phyloP scores from a whole-genome alignment of 2,329 filamentous ascomycete species.

The Colletotrichum truncatum region DNA sequence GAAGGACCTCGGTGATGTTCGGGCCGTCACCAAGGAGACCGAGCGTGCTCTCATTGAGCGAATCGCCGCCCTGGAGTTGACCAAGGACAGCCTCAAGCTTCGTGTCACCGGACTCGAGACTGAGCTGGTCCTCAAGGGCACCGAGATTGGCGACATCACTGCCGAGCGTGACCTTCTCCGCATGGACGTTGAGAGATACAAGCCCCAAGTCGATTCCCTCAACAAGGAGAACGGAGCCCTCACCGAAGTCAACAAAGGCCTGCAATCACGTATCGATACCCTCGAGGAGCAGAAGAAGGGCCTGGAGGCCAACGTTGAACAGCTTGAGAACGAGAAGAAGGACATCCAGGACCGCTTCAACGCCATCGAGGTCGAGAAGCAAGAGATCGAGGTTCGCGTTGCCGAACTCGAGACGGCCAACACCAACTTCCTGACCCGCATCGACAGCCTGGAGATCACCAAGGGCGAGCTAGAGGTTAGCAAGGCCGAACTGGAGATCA shows the following conservation, averaged over 20 bases:
- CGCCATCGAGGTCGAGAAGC: conserved; percentile 18
- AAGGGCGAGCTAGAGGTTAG: conserved; percentile 18
- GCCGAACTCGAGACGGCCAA: conserved; percentile 18
- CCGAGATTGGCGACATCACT: conserved; percentile 28
- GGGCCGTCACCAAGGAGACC: conserved; percentile 24
- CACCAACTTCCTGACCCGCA: conserved; percentile 14
- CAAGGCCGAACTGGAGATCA: conserved; percentile 12
- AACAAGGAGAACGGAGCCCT: conserved; percentile 25
- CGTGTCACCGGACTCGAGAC: conserved; percentile 24
- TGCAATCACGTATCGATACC: conserved; percentile 25
- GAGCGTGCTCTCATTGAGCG: conserved; percentile 28
- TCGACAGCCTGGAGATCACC: conserved; percentile 23
- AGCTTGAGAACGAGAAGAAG: conserved; percentile 22
- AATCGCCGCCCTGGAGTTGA: conserved; percentile 28
- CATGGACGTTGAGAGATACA: conserved; percentile 18
- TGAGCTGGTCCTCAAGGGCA: conserved; percentile 17
- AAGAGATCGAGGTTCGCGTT: conserved; percentile 17
- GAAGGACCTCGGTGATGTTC: conserved; percentile 25
- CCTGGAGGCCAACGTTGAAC: conserved; percentile 22
- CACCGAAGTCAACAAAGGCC: conserved; percentile 15
- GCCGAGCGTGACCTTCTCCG: conserved; percentile 24
- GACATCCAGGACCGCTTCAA: conserved; percentile 10
- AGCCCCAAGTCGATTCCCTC: conserved; percentile 21
- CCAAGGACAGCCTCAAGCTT: conserved; percentile 24
- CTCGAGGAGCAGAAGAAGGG: conserved; percentile 28